phyloP scores from a whole-genome alignment of 352 stramenopile species.

The Globisporangium viniferum region DNA sequence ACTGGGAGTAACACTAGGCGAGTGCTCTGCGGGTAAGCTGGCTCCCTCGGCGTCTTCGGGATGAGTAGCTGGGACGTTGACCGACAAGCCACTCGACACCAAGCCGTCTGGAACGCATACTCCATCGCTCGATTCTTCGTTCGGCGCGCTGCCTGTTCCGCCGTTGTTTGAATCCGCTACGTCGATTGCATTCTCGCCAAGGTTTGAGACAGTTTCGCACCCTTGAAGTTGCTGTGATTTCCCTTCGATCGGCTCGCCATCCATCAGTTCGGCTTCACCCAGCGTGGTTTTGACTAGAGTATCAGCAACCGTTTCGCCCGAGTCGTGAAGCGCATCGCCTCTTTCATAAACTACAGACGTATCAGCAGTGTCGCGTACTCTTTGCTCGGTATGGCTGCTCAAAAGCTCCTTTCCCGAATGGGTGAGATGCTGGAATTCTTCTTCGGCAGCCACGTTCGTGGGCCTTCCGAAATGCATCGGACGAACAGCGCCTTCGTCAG shows the following conservation, averaged over 20 bases:
- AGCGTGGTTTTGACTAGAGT: neutral
- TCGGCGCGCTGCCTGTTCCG: neutral
- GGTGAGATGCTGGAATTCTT: neutral
- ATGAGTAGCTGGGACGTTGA: neutral
- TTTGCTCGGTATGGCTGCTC: neutral
- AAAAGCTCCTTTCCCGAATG: neutral
- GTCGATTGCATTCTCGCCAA: neutral
- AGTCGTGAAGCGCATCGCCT: neutral
- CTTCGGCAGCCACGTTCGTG: neutral
- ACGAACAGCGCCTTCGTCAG: neutral
- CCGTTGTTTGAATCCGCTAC: neutral
- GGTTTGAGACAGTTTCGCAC: neutral
- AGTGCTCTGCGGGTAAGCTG: neutral
- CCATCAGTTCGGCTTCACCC: neutral
- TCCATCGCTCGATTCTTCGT: neutral
- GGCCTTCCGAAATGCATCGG: neutral
- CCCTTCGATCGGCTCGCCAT: neutral
- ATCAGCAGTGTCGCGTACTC: neutral
- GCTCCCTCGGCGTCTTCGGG: neutral
- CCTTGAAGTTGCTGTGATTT: conserved; percentile 5
- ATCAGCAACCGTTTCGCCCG: neutral
- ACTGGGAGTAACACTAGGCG: too few relatives aligned
- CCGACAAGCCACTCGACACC: neutral
- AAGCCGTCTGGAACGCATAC: neutral
- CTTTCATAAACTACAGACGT: neutral